Conservation (phyloP, 176 grass and related monocot species). For the Poa annua region DNA sequence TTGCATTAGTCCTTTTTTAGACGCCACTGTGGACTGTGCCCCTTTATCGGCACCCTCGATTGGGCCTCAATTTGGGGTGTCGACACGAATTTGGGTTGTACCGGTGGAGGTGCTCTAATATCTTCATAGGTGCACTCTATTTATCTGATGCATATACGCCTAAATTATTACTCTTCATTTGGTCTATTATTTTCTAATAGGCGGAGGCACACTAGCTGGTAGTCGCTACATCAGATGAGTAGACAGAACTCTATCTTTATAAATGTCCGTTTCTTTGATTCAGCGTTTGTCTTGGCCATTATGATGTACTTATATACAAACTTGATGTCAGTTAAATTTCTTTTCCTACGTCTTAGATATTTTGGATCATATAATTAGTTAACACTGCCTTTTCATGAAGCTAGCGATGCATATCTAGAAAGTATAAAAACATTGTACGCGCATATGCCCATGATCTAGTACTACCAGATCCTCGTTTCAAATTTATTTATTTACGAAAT, state of each 20-base stretch:
- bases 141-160: not conserved
- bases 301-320: not conserved
- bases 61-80: no score
- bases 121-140: not conserved
- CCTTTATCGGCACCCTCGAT: no score
- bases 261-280: not conserved
- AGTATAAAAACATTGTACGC: constrained; percentile 26
- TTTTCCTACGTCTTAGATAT: not conserved
- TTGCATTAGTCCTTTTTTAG: no score
- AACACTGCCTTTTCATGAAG: not conserved
- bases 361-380: not conserved
- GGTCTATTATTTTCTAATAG: not conserved
- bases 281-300: not conserved
- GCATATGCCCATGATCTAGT: constrained; percentile 44
- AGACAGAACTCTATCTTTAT: not conserved
- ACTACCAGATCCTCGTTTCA: constrained; percentile 37
- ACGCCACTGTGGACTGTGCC: no score
- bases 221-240: not conserved
- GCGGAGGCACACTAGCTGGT: not conserved
- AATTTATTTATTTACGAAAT: constrained; percentile 33
- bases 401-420: constrained; percentile 2
- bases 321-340: not conserved
- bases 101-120: no score
- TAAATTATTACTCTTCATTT: not conserved
- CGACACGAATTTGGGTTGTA: no score